These are phyloP conservation scores for Torulaspora quercuum DNA, from an alignment of 805 yeast species.

Conservation along the genomic window DNA sequence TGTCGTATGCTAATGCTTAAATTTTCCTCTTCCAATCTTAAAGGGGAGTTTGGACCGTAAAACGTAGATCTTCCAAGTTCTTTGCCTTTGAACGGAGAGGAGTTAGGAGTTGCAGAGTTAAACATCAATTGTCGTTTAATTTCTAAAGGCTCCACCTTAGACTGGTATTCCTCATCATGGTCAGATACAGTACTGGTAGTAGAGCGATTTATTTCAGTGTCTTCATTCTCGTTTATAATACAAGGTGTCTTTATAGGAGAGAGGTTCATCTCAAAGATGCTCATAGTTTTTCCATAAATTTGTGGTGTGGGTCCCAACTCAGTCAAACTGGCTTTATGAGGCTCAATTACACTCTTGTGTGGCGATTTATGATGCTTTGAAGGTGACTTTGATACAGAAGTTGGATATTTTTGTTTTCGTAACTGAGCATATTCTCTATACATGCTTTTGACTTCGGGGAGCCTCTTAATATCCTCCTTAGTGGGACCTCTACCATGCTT, in stretches of 20 bases:
- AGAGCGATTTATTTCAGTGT: slow-evolving; percentile 15
- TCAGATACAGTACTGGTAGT: slow-evolving; percentile 9
- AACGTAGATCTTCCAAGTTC: slow-evolving; percentile 7
- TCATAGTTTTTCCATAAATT: slow-evolving; percentile 67
- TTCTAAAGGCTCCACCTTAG: slow-evolving; percentile 1
- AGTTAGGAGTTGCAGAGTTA: slow-evolving; percentile 18
- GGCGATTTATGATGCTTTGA: not conserved
- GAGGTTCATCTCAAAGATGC: slow-evolving; percentile 58
- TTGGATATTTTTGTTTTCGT: slow-evolving; percentile 19
- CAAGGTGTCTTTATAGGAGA: slow-evolving; percentile 28
- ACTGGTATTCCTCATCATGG: not conserved
- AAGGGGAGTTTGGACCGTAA: slow-evolving; percentile 34
- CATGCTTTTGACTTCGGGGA: slow-evolving; percentile 36
- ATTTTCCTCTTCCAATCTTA: slow-evolving; percentile 37
- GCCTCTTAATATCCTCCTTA: slow-evolving; percentile 45
- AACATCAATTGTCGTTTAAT: slow-evolving; percentile 23
- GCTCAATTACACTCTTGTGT: slow-evolving; percentile 17
- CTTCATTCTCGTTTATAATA: not conserved
- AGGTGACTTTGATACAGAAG: not conserved
- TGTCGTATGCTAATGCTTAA: slow-evolving; percentile 34
- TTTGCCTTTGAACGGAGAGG: slow-evolving; percentile 21
- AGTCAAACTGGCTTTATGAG: slow-evolving; percentile 12
- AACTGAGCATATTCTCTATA: slow-evolving; percentile 37
- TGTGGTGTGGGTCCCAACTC: slow-evolving; percentile 89
- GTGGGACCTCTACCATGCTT: slow-evolving; percentile 45